Evolutionary conservation across 306 rosid genomes (phyloP), one percentile per base, ranked within the genome.

Genomic region (Casuarina equisetifolia): DNA sequence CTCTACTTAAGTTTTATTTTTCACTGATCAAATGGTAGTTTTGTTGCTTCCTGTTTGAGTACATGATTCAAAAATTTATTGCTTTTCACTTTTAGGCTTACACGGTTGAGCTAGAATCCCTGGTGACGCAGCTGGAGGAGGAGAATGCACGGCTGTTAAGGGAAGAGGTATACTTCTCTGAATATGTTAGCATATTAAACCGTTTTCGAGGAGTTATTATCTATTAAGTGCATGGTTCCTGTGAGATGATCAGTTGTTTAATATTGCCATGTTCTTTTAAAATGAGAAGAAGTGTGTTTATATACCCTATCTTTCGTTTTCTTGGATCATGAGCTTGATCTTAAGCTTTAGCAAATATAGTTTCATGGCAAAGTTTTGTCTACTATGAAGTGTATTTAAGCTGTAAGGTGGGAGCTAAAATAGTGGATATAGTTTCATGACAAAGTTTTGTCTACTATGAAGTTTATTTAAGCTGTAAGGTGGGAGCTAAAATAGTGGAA

Each of bases 91-190:
- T 71, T 43, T 76, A 94, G 98, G 98, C 98, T 77, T 91, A 92
- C 86, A 88, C 93, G 3, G 67, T 78, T 64, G 97, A 91, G 90
- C 96, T 95, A 15, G 97, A 95, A 85, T 38, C 82, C 78, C 58
- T 86, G 53, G 97, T 95, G 76, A 78, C 88, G 19, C 90, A 88
- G 66, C 81, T 95, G 74, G 96, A 89, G 87, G 86, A 78, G 77
- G 98, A 95, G 86, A 88, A 92, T 75, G 88, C 88, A 13, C 73
- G 61, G 20, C 80, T 95, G 11, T 3, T 85, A 53, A 84, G 66
- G 48, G 92, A 89, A 84, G 88, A 87, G 98, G 98, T 95, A 80
- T 74, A 39, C 48, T 63, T 49, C 40, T 25, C 68, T 6, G 42
- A 42, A 3, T 3, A 16, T n/a, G 9, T 35, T 10, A 35, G 48